Conservation (phyloP, 176 grass and related monocot genomes). For the Oryza glumipatula region DNA sequence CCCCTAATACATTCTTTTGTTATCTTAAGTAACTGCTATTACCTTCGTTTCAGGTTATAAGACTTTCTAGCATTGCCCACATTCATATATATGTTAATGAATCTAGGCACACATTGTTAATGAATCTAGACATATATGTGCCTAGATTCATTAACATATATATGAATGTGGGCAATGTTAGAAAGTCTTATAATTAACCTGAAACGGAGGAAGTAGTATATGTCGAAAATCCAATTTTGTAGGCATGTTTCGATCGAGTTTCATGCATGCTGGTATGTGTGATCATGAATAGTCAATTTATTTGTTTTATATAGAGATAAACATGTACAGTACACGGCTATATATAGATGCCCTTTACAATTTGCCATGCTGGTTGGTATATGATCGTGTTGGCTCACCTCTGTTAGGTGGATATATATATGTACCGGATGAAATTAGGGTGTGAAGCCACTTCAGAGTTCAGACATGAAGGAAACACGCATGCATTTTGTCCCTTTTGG, state of each 20-base stretch:
- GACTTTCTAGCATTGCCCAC: too few species aligned
- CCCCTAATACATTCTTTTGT: too few species aligned
- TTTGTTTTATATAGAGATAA: background rate
- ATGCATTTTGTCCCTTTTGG: constrained; percentile 14
- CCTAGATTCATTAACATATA: too few species aligned
- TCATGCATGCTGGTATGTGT: background rate
- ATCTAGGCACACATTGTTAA: too few species aligned
- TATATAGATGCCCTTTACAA: background rate
- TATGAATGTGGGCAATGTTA: too few species aligned
- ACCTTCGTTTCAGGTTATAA: too few species aligned
- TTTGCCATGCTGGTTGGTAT: background rate
- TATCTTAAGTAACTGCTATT: too few species aligned
- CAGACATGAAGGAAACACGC: background rate
- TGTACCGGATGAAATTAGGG: background rate
- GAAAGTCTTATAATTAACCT: too few species aligned
- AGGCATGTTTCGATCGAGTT: background rate
- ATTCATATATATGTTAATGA: too few species aligned
- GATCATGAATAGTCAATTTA: background rate
- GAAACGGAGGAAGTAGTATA: too few species aligned
- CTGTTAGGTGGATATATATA: constrained; percentile 10
- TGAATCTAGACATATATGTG: too few species aligned
- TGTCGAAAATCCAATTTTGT: too few species aligned
- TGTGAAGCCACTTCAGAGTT: background rate
- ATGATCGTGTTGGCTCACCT: constrained; percentile 36
- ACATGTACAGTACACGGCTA: background rate